phyloP scores from a whole-genome alignment of 805 yeast species.

The Wickerhamiella allomyrinae region DNA sequence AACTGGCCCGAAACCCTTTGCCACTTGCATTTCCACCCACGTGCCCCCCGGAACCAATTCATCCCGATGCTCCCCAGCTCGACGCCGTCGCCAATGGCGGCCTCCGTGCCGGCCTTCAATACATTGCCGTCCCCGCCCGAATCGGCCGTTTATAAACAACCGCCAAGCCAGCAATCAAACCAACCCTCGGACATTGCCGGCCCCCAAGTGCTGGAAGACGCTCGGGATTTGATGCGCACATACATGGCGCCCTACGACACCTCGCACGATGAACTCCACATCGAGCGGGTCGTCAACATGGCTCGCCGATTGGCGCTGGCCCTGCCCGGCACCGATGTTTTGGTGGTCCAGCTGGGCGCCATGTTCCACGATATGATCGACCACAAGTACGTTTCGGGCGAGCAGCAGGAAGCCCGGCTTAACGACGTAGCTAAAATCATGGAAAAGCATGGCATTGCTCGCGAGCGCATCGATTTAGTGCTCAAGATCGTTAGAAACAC shows the following conservation, averaged over 20 bases:
- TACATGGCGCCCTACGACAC: constrained; percentile 22
- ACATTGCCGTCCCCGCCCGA: not conserved
- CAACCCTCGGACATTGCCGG: too few relatives aligned
- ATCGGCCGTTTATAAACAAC: not conserved
- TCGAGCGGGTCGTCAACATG: constrained; percentile 20
- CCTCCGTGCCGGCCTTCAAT: not conserved
- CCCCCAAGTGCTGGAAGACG: not conserved
- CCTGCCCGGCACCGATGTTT: constrained; percentile 11
- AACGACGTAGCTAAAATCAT: constrained; percentile 7
- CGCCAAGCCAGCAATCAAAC: not conserved
- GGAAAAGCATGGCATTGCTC: constrained; percentile 9
- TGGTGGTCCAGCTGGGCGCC: constrained; percentile 23
- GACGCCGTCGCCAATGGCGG: too few relatives aligned
- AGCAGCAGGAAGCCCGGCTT: constrained; percentile 9
- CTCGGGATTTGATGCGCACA: not conserved
- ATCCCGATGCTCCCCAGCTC: not conserved
- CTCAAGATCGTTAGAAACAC: constrained; percentile 18
- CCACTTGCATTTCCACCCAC: constrained; percentile 1
- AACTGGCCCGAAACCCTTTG: not conserved
- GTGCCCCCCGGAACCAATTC: not conserved
- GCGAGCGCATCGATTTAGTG: constrained; percentile 11
- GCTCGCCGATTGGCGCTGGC: constrained; percentile 18
- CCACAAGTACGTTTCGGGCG: constrained; percentile 19
- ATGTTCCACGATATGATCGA: constrained; percentile 24
- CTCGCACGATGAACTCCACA: constrained; percentile 23